Base-by-base conservation (phyloP, 768 basidiomycete species). In the Tylopilus felleus region DNA sequence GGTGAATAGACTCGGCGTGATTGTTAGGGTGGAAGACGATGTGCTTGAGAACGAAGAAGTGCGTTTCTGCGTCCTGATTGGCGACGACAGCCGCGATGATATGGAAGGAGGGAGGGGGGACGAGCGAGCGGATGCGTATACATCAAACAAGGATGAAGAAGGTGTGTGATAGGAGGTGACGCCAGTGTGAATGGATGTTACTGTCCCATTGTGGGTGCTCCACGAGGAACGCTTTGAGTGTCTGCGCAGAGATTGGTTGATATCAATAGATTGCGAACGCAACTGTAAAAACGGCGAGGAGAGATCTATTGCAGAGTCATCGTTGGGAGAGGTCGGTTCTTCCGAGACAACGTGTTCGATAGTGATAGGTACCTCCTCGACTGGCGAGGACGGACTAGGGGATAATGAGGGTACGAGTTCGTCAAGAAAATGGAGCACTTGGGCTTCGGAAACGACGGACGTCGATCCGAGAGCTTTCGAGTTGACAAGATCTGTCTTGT, bases 111-210 rank as follows among this genome's bases (percentile, higher is more conserved):
- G 75, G 49, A 77, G 74, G 0, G 83, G 83, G 3, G 85, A 84
- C 4, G 81, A 80, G 10, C 80, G 77, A 4, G 86, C 85, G 8
- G 84, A 82, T 19, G 81, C 76, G 56, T 74, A 87, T 4, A 65
- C 59, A 64, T 89, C 84, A 58, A 82, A 86, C 40, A 89, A 57
- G n/a, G 88, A 90, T 0, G 90, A 91, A 0, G 85, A 81, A 8
- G 90, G 88, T 0, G 90, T 92, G 67, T 90, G 86, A 68, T 86
- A 92, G 39, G 83, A 75, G 1, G 85, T 82, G 4, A 82, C 64
- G 2, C 77, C 77, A 0, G 85, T 84, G 47, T 77, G 78, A 7
- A 80, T 77, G 21, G 83, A 84, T 35, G 79, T 75, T 56, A 84
- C 68, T 2, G 85, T 86, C 29, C 81, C 79, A 19, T 73, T 65